These are phyloP conservation scores for Monosporascus sp. DNA, from an alignment of 2,329 filamentous ascomycete genomes.

Conservation along the genomic window DNA sequence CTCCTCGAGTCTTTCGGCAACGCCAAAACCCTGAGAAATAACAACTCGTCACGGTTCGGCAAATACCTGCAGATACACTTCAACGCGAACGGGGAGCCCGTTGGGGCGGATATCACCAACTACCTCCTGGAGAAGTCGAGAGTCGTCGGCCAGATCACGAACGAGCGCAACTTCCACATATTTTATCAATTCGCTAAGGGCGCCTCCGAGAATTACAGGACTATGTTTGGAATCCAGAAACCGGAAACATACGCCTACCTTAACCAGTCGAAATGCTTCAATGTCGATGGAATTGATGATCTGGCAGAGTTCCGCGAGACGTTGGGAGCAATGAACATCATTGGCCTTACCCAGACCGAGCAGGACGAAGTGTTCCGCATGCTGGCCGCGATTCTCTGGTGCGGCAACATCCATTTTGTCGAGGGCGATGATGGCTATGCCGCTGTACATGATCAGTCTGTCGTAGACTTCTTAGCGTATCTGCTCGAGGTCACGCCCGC, in stretches of 20 bases:
- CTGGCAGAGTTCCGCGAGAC: slow-evolving; percentile 84
- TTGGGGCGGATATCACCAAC: slow-evolving; percentile 96
- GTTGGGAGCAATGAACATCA: slow-evolving; percentile 88
- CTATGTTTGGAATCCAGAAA: slow-evolving; percentile 84
- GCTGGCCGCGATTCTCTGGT: slow-evolving; percentile 85
- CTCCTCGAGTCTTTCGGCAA: slow-evolving; percentile 97
- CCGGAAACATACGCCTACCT: slow-evolving; percentile 93
- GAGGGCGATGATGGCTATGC: slow-evolving; percentile 91
- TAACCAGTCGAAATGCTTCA: slow-evolving; percentile 87
- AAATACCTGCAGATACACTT: slow-evolving; percentile 98
- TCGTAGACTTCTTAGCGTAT: slow-evolving; percentile 92
- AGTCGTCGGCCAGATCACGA: slow-evolving; percentile 89
- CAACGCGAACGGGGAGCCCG: slow-evolving; percentile 82
- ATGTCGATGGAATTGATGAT: slow-evolving; percentile 93
- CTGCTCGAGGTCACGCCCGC: slow-evolving; percentile 80
- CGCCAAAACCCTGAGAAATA: slow-evolving; percentile 95
- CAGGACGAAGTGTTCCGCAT: slow-evolving; percentile 97
- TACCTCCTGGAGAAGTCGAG: slow-evolving; percentile 93
- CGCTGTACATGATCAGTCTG: slow-evolving; percentile 77
- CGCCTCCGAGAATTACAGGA: slow-evolving; percentile 77
- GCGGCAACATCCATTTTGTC: slow-evolving; percentile 85
- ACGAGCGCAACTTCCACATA: slow-evolving; percentile 98
- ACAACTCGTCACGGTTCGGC: slow-evolving; percentile 97
- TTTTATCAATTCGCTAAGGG: slow-evolving; percentile 99
- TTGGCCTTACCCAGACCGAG: slow-evolving; percentile 80